Evolutionary conservation across 352 stramenopile genomes (phyloP).

Genomic region (Blastocystis sp.): DNA sequence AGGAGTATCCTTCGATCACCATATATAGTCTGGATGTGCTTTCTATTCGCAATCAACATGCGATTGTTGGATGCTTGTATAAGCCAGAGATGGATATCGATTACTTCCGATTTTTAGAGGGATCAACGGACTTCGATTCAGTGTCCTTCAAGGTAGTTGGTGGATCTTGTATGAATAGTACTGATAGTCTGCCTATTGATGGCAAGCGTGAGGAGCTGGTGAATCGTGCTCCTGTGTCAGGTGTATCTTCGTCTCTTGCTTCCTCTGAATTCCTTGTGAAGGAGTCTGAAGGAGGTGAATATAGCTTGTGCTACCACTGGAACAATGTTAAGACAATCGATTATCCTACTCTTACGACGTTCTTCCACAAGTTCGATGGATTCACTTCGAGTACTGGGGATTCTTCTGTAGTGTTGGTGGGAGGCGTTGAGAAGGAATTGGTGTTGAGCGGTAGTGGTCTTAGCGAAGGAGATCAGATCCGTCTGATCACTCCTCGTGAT

Average conservation of each 20-base stretch:
- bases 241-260: background rate
- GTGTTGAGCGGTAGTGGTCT: constrained; percentile 22
- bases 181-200: background rate
- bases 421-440: constrained; percentile 8
- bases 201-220: background rate
- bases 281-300: background rate
- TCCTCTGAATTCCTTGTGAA: constrained; percentile 34
- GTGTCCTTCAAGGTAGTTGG: constrained; percentile 19
- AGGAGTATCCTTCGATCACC: constrained; percentile 30
- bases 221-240: background rate
- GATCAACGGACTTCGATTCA: background rate
- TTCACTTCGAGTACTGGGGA: background rate
- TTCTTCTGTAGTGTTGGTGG: background rate
- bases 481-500: constrained; percentile 38
- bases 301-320: constrained; percentile 47
- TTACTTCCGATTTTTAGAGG: constrained; percentile 16
- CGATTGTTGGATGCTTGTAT: constrained; percentile 43
- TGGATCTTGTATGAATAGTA: background rate
- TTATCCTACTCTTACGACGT: background rate
- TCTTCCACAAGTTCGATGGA: constrained; percentile 5
- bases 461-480: constrained; percentile 27
- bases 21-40: constrained; percentile 27
- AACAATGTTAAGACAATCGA: background rate
- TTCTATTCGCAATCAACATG: background rate
- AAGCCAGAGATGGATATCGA: constrained; percentile 8